Base-by-base conservation (phyloP, 768 basidiomycete species). In the Tulasnella sp. region DNA sequence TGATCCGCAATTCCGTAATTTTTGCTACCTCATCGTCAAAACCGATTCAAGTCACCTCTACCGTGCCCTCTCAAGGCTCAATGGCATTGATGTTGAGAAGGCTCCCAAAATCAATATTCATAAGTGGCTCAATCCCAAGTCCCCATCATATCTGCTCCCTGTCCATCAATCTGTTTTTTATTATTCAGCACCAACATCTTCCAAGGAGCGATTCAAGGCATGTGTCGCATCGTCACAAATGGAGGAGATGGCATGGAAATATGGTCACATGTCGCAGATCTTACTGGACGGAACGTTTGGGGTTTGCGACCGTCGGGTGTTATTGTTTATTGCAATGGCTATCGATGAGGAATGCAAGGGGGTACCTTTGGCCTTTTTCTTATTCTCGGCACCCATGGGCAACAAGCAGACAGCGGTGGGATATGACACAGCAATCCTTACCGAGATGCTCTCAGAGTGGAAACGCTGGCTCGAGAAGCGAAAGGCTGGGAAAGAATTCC, bases 221-320 rank as follows among this genome's bases (percentile, higher is more conserved):
- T 43, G 59, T 4, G 40, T 69, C 66, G 72, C 75, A 32, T 68
- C 29, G n/a, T 68, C 62, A 56, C 67, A 67, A 33, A 70, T 60
- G 62, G 73, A 78, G 3, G 72, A 67, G 19, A 62, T 56, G 52
- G 77, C 76, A 27, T 60, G 56, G n/a, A 68, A 57, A 53, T 74
- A 76, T 16, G 53, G 56, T 34, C 16, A 28, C 1, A 58, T 51
- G 3, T 48, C 37, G 24, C 39, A 40, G 39, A 42, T 52, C 10
- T 51, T 52, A 24, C 40, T 52, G 27, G 40, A 52, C 29, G 50
- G 50, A 5, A 52, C 50, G 12, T 52, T 52, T 20, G 50, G 50
- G 9, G 24, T 52, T 29, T 52, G 50, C 25, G 40, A 52, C 28
- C 25, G 25, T 5, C 40, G 41, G 8, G 16, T 52, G 15, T 42